phyloP scores from a whole-genome alignment of 495 filamentous ascomycete genomes.

The Penicillium silybi region DNA sequence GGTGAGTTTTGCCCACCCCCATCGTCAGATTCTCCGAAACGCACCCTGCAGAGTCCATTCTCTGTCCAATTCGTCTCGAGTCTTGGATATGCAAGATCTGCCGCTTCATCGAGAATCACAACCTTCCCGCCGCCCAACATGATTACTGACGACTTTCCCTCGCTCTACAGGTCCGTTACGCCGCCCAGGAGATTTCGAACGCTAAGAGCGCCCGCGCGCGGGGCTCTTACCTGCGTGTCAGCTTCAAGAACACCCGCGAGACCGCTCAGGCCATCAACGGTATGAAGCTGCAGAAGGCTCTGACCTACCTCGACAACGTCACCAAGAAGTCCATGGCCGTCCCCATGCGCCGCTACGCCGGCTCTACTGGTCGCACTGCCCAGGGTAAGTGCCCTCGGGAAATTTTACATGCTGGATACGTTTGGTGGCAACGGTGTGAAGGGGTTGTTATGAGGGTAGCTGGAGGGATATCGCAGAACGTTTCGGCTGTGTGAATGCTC shows the following conservation, averaged over 20 bases:
- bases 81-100: slow-evolving; percentile 1
- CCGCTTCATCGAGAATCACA: slow-evolving; percentile 5
- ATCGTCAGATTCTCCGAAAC: slow-evolving; percentile 9
- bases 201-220: slow-evolving; percentile 94
- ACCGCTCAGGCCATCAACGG: slow-evolving; percentile 98
- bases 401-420: slow-evolving; percentile 10
- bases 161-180: slow-evolving; percentile 85
- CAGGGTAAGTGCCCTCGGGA: slow-evolving; percentile 72
- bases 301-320: slow-evolving; percentile 95
- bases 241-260: slow-evolving; percentile 99
- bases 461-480: not conserved
- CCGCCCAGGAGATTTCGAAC: slow-evolving; percentile 79
- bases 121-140: slow-evolving; percentile 6
- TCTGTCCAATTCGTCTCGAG: slow-evolving; percentile 7
- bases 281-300: slow-evolving; percentile 94
- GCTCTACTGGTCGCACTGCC: slow-evolving; percentile 85
- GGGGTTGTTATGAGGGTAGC: not conserved
- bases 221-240: slow-evolving; percentile 97
- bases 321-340: slow-evolving; percentile 92
- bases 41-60: slow-evolving; percentile 1
- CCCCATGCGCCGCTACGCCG: slow-evolving; percentile 93
- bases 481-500: not conserved
- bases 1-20: slow-evolving; percentile 41
- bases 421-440: slow-evolving; percentile 15
- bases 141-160: slow-evolving; percentile 31